A percentile compares a stretch with the other conserved stretches of the same genome.
Evolutionary conservation across 108 stramenopile species (phyloP).

Genomic region (Cyclotella distinguenda): DNA sequence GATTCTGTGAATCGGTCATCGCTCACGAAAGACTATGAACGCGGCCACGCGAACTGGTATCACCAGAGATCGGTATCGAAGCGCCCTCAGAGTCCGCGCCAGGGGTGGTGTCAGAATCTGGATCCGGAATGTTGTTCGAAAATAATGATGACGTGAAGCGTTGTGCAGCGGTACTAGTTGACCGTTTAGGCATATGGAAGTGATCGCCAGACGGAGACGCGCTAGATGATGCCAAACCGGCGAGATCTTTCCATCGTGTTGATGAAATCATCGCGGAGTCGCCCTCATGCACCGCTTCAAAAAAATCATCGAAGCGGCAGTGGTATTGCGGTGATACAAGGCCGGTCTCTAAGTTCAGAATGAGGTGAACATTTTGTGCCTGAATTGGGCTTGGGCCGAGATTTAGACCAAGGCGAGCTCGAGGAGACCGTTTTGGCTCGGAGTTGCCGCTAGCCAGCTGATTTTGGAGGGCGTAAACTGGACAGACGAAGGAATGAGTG

Average conservation of each 20-base stretch:
- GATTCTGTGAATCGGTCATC: no score
- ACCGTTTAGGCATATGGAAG: no score
- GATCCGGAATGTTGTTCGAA: no score
- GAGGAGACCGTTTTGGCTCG: slow-evolving; percentile 16
- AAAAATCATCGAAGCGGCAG: slow-evolving; percentile 23
- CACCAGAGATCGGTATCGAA: no score
- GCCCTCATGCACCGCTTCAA: background rate
- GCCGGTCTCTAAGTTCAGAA: slow-evolving; percentile 29
- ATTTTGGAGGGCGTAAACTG: slow-evolving; percentile 22
- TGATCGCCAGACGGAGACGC: no score
- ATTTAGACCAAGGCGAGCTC: slow-evolving; percentile 30
- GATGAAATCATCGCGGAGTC: background rate
- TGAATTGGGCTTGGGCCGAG: slow-evolving; percentile 26
- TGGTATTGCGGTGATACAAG: slow-evolving; percentile 43
- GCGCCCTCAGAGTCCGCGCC: no score
- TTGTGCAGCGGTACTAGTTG: no score
- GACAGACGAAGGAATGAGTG: slow-evolving; percentile 21
- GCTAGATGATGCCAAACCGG: no score
- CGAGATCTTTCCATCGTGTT: background rate
- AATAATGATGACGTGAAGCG: no score
- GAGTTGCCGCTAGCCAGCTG: background rate
- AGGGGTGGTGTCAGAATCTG: no score
- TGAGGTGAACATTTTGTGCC: slow-evolving; percentile 9
- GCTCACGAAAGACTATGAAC: no score
- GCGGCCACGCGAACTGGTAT: no score